Base-by-base conservation (phyloP, 1,139 yeast genomes). In the Yamadazyma aaseri region DNA sequence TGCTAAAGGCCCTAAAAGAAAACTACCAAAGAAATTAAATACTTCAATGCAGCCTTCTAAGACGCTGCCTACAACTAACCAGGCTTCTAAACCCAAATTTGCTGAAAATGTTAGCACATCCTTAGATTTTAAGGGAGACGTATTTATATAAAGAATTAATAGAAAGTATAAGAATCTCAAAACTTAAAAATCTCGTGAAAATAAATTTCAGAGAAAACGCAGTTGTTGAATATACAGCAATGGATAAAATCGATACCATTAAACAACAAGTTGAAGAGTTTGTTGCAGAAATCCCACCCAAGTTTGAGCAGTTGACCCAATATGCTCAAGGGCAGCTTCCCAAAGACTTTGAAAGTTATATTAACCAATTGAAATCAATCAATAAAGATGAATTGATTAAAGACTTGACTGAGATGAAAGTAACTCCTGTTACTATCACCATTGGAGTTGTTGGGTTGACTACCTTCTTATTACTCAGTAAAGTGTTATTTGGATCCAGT, bases 1-100 rank as follows among this genome's bases (percentile, higher is more conserved):
- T 41, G 63, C 89, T 4, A 79, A 72, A 47, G 95, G 95, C 0
- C 95, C 95, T 2, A 81, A 74, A 52, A 65, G 95, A 50, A 70
- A 84, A 42, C 68, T 79, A 24, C 95, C 95, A 0, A 71, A 65
- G 38, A 46, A 27, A 5, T 38, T 53, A 27, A 17, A 29, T 18
- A 12, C 20, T 7, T 25, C n/a, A 13, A 11, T 17, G 24, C 26
- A 30, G 22, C 24, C 31, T 22, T 12, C 29, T 39, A 44, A 57
- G 43, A 29, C 31, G 20, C 58, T 54, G 16, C 70, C 69, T 2
- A 61, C 63, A 3, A 43, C 61, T 6, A 60, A 60, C 41, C 59
- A 60, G 39, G 45, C 41, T 4, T 34, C 53, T 27, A 63, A 62
- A 34, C 66, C 65, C 7, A 53, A 51, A 27, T 44, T 55, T 5